Evolutionary conservation across 1,284 basidiomycete genomes (phyloP).

Genomic region (Boletus sp.): DNA sequence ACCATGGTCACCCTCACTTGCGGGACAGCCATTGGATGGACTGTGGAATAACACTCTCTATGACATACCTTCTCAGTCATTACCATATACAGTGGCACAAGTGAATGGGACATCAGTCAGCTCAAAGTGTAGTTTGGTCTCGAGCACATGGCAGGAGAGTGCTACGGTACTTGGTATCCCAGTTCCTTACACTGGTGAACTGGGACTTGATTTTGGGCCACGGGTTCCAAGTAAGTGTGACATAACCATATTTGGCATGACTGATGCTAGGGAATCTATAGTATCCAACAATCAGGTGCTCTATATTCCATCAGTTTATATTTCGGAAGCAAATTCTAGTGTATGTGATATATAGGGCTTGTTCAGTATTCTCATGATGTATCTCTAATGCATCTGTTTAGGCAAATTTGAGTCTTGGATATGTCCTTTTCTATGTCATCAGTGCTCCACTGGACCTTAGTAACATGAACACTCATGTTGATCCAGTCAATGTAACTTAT

Average conservation of each 20-base stretch:
- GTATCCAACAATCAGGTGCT: neutral
- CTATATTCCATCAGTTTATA: neutral
- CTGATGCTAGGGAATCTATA: neutral
- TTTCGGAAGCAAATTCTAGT: neutral
- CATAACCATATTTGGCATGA: neutral
- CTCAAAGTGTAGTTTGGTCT: neutral
- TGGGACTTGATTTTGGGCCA: fast-evolving
- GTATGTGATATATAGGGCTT: neutral
- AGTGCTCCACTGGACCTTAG: neutral
- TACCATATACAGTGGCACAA: neutral
- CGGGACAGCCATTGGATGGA: neutral
- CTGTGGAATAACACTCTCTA: neutral
- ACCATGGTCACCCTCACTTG: neutral
- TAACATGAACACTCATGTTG: neutral
- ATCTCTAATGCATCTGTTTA: neutral
- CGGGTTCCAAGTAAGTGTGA: neutral
- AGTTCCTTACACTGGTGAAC: neutral
- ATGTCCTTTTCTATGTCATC: neutral
- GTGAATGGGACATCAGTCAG: neutral
- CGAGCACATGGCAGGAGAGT: neutral
- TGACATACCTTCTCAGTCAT: neutral
- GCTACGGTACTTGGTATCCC: neutral
- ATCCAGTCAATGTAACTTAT: neutral
- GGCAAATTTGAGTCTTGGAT: no score
- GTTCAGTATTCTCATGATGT: neutral